Percentiles rank a stretch among this genome's conserved stretches.
Conservation (phyloP, 164 flowering plant genomes). For the Vitis labrusca region DNA sequence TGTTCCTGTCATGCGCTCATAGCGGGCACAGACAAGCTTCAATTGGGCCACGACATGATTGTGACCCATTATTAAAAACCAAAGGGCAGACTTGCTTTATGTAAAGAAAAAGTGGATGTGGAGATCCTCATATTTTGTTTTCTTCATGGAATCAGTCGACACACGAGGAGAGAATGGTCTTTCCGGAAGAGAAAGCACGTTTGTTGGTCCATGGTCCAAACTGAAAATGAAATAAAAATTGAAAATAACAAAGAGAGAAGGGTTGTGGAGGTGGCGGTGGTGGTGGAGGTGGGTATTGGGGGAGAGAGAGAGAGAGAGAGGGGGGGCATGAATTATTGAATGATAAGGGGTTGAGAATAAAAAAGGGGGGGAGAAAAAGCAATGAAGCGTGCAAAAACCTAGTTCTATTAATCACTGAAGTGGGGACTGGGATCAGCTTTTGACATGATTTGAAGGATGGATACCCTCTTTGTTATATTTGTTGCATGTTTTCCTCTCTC, state of each 20-base stretch:
- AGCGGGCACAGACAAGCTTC: not conserved
- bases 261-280: not conserved
- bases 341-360: not conserved
- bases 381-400: conserved; percentile 1
- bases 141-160: not conserved
- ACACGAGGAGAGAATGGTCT: not conserved
- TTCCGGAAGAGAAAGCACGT: not conserved
- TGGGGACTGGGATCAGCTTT: not conserved
- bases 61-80: not conserved
- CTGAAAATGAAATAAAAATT: not conserved
- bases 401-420: not conserved
- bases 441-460: not conserved
- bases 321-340: conserved; percentile 2
- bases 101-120: conserved; percentile 1
- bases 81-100: conserved; percentile 3
- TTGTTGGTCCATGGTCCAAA: not conserved
- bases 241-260: not conserved
- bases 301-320: not conserved
- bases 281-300: not conserved
- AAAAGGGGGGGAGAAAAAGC: not conserved
- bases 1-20: not conserved
- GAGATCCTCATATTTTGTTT: not conserved
- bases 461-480: not conserved
- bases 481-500: not conserved
- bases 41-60: not conserved